Percentiles rank a stretch among this genome's conserved stretches.
phyloP scores from a whole-genome alignment of 768 basidiomycete species.

The Asterophora lycoperdoides region DNA sequence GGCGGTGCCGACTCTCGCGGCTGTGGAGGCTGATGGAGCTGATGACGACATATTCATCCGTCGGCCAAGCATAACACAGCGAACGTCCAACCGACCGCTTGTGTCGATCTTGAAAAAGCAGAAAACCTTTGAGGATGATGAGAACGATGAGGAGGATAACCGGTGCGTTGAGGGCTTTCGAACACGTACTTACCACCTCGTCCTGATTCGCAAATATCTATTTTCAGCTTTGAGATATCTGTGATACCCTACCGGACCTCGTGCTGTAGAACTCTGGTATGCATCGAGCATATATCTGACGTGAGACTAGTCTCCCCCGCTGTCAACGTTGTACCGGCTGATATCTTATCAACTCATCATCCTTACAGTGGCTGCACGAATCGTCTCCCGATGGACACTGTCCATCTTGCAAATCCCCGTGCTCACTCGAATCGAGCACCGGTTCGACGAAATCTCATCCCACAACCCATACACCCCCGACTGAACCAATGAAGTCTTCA shows the following conservation, averaged over 20 bases:
- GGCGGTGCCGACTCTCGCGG: background rate
- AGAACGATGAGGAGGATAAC: background rate
- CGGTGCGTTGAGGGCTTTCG: background rate
- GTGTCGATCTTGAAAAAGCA: slow-evolving; percentile 8
- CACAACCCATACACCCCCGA: background rate
- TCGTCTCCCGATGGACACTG: slow-evolving; percentile 9
- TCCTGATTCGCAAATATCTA: background rate
- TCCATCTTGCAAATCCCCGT: slow-evolving; percentile 14
- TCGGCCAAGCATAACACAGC: slow-evolving; percentile 2
- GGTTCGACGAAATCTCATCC: background rate
- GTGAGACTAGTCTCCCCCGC: slow-evolving; percentile 3
- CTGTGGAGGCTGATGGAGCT: background rate
- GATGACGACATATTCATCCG: background rate
- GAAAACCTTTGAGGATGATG: background rate
- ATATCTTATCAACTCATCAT: background rate
- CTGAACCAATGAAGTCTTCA: background rate
- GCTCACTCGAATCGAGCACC: slow-evolving; percentile 1
- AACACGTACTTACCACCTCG: background rate
- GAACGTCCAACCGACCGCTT: slow-evolving; percentile 1
- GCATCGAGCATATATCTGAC: slow-evolving; percentile 15
- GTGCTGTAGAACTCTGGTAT: slow-evolving; percentile 10
- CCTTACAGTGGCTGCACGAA: slow-evolving; percentile 13
- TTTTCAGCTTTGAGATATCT: slow-evolving; percentile 14
- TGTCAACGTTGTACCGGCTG: background rate
- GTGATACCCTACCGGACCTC: slow-evolving; percentile 14